Conservation (phyloP, 2,329 filamentous ascomycete species). For the Pezicula neosporulosa region DNA sequence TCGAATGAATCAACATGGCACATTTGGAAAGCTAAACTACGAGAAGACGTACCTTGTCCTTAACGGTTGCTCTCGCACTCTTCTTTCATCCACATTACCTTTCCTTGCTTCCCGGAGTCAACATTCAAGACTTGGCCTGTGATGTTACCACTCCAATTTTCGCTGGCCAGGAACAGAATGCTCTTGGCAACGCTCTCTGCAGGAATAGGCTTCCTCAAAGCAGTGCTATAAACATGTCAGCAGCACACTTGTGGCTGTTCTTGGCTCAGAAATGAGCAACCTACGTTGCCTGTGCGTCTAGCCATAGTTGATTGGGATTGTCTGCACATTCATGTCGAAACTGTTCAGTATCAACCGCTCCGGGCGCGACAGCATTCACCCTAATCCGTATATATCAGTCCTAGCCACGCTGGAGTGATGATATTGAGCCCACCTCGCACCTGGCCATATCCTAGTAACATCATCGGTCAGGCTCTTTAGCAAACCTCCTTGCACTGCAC, state of each 20-base stretch:
- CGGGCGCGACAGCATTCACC: constrained; percentile 44
- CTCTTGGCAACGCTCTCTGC: constrained; percentile 38
- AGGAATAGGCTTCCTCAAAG: constrained; percentile 34
- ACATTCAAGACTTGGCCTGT: constrained; percentile 42
- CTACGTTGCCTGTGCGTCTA: constrained; percentile 40
- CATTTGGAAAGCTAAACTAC: too few relatives aligned
- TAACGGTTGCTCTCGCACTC: constrained; percentile 3
- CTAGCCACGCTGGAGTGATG: neutral
- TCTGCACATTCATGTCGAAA: constrained; percentile 37
- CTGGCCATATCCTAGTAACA: constrained; percentile 31
- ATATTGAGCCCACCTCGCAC: constrained; percentile 13
- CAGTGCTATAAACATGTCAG: constrained; percentile 21
- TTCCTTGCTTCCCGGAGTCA: constrained; percentile 42
- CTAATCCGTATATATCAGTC: constrained; percentile 26
- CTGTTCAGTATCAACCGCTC: constrained; percentile 39
- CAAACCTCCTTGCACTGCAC: constrained; percentile 40
- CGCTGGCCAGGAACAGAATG: constrained; percentile 42
- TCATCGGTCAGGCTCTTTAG: constrained; percentile 38
- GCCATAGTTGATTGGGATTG: constrained; percentile 34
- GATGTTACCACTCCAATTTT: constrained; percentile 39
- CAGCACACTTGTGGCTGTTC: neutral
- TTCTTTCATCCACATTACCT: constrained; percentile 33
- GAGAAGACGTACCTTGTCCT: neutral
- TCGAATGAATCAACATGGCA: too few relatives aligned
- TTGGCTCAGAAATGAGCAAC: neutral